A percentile compares a stretch with the other conserved stretches of the same genome.
phyloP scores from a whole-genome alignment of 352 stramenopile species.

The Globisporangium middletonii region DNA sequence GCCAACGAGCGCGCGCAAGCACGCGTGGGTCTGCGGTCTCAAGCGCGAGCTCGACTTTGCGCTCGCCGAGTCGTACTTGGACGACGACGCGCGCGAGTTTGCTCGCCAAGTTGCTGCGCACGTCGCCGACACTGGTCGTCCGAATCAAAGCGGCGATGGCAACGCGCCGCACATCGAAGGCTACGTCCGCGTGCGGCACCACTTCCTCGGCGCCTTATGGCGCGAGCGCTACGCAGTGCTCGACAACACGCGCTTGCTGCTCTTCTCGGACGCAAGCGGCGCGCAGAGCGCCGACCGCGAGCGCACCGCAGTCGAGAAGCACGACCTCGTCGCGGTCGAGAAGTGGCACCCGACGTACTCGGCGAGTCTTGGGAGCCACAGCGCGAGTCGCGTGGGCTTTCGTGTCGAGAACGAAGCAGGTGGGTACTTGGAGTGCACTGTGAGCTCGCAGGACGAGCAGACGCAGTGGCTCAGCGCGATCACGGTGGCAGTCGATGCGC shows the following conservation, averaged over 20 bases:
- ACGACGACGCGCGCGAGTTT: constrained; percentile 47
- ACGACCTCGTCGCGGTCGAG: constrained; percentile 42
- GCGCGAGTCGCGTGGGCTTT: constrained; percentile 26
- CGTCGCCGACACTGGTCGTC: constrained; percentile 13
- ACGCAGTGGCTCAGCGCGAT: constrained; percentile 31
- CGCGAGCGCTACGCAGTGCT: constrained; percentile 40
- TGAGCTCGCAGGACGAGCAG: constrained; percentile 26
- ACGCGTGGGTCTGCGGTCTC: constrained; percentile 46
- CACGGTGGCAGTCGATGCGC: constrained; percentile 18
- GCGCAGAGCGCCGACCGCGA: constrained; percentile 19
- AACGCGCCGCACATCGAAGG: constrained; percentile 14
- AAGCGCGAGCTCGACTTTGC: constrained; percentile 58
- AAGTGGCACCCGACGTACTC: constrained; percentile 46
- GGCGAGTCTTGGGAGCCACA: constrained; percentile 11
- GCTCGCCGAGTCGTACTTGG: constrained; percentile 48
- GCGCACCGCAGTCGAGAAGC: constrained; percentile 31
- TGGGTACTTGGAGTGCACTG: constrained; percentile 51
- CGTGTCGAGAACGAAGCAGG: constrained; percentile 56
- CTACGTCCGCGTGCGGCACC: constrained; percentile 36
- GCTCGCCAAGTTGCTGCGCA: constrained; percentile 42
- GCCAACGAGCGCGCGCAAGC: constrained; percentile 23
- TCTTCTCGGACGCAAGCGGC: constrained; percentile 29
- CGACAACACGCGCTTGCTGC: constrained; percentile 22
- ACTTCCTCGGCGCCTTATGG: constrained; percentile 48
- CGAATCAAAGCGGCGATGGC: neutral